Evolutionary conservation across 768 basidiomycete genomes (phyloP), one percentile per base, ranked within the genome.

Genomic region (Rhizopogon rudus): DNA sequence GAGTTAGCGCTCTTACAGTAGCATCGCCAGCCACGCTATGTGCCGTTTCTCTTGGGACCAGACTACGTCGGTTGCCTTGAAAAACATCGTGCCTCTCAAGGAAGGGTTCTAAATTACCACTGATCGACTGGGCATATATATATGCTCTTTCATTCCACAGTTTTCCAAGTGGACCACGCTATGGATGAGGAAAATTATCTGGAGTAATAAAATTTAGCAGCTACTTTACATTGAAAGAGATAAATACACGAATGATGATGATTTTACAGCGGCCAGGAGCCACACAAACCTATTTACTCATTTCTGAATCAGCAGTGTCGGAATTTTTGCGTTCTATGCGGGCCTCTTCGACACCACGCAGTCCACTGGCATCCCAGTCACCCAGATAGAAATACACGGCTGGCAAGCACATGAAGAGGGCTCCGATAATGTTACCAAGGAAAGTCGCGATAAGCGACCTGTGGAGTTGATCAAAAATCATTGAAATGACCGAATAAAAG

Each of bases 361-460:
- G 59, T 13, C 73, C 74, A 25, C 64, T 74, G 5, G 66, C 65
- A 16, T 54, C 62, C 67, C 77, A 79, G 61, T 87, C 83, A 33
- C 64, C 63, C 5, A 88, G 77, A 61, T 84, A 83, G 70, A 86
- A 82, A 63, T 86, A 87, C 5, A 75, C 71, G 0, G 78, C 84
- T 3, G 87, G 87, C 4, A 88, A 64, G 33, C 75, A 87, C 29
- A 89, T 83, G 42, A 85, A 67, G 33, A 84, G 70, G 7, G 75
- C 87, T 1, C 87, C 87, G 31, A 88, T 71, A 33, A 83, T 76
- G 65, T 89, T 89, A 9, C 87, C 87, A 44, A 88, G 57, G 62
- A 77, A 81, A 2, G 86, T 62, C 1, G 87, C 83, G 61, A 88
- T 81, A 33, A 88, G 64, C 3, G 87, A 88, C 63, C 77, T 78